Base-by-base conservation (phyloP, 108 stramenopile genomes). In the Poteriospumella lacustris region DNA sequence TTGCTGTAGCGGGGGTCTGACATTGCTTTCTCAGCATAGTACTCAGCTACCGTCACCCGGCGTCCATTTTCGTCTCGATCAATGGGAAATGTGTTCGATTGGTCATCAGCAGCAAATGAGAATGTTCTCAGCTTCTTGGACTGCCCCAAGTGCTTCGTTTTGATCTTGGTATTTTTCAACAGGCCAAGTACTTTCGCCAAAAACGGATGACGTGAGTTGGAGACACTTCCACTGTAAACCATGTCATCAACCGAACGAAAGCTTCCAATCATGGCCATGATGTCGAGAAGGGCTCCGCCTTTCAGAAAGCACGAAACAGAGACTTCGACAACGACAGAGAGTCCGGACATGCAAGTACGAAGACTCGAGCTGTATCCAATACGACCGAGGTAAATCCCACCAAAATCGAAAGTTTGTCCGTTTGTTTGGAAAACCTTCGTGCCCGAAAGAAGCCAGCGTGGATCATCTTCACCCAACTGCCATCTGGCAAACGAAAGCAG, bases 101-200 rank as follows among this genome's bases (percentile, higher is more conserved):
- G 43, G 36, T 9, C 9, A 56, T 73, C 47, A 56, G 70, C 70
- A 3, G 70, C 9, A 38, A 34, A 34, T 12, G 31, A n/a, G 9
- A 73, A 73, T 42, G 9, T 31, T 34, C 3, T 73, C 44, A 42
- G 26, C 47, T 73, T 73, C 31, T 33, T 44, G 41, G 41, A 34
- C 26, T 73, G 70, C 5, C 33, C 33, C 70, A 73, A 56, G 36
- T 73, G 70, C 9, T 12, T 56, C 43, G 36, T 5, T 12, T 38
- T 5, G 36, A 73, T 38, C 31, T 73, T 73, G 44, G 12, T 5
- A 5, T 73, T 73, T 73, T 73, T 73, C n/a, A 73, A 5, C 3
- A 24, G 26, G n/a, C n/a, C n/a, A n/a, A n/a, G n/a, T n/a, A n/a
- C n/a, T 26, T 73, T 56, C 3, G 26, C 31, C 24, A 73, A 9